These are phyloP conservation scores for Xylariaceae sp. DNA, from an alignment of 2,329 filamentous ascomycete genomes.

Conservation along the genomic window DNA sequence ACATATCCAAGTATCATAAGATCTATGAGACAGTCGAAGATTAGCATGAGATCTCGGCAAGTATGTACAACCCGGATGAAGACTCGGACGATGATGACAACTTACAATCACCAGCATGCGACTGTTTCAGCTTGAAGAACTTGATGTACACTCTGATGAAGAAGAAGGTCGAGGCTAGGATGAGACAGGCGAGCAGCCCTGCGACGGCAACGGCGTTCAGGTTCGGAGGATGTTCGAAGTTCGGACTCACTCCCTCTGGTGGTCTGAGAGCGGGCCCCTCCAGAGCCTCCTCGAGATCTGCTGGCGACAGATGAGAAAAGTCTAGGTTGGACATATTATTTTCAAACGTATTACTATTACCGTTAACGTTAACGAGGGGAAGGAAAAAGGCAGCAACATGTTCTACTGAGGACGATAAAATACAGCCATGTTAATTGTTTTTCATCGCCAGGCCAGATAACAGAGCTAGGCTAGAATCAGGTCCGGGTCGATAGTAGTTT, in stretches of 20 bases:
- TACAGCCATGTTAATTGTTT: background rate
- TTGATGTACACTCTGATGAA: slow-evolving; percentile 1
- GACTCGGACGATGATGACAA: background rate
- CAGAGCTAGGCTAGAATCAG: background rate
- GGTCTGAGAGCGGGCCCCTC: background rate
- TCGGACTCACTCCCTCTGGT: slow-evolving; percentile 3
- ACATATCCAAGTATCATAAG: slow-evolving; percentile 9
- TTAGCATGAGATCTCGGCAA: background rate
- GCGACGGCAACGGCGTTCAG: background rate
- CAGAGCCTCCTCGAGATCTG: slow-evolving; percentile 1
- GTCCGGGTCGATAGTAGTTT: background rate
- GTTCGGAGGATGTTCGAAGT: slow-evolving; percentile 4
- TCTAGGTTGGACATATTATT: slow-evolving; percentile 6
- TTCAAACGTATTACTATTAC: background rate
- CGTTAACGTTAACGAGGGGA: background rate
- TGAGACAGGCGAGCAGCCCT: background rate
- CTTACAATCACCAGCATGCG: slow-evolving; percentile 5
- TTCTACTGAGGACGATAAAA: background rate
- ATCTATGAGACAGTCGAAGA: background rate
- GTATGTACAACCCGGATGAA: background rate
- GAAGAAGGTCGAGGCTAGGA: slow-evolving; percentile 1
- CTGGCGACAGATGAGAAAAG: slow-evolving; percentile 4
- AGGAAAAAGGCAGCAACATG: background rate
- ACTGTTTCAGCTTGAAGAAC: slow-evolving; percentile 1
- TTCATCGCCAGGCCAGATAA: background rate